Evolutionary conservation across 2,329 filamentous ascomycete genomes (phyloP).

Genomic region (Elsinoe fawcettii): DNA sequence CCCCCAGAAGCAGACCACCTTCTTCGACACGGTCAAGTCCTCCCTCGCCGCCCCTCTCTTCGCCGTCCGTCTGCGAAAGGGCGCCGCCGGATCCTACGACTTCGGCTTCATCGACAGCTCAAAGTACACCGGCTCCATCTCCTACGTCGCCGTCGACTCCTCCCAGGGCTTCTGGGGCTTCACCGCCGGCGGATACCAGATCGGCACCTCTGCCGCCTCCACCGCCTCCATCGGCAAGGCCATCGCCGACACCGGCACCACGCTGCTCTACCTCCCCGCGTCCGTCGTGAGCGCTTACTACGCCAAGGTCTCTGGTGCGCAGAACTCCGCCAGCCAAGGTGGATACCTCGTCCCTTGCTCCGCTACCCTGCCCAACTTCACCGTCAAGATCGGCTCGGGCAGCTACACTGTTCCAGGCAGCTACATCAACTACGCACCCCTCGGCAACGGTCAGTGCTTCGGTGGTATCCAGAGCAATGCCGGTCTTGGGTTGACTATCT

Average conservation of each 20-base stretch:
- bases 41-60: conserved; percentile 48
- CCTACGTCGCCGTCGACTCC: conserved; percentile 49
- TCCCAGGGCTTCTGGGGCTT: conserved; percentile 59
- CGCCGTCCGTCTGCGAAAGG: conserved; percentile 50
- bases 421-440: conserved; percentile 48
- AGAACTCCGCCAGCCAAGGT: conserved; percentile 41
- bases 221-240: conserved; percentile 41
- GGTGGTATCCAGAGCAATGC: conserved; percentile 63
- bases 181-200: conserved; percentile 47
- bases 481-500: conserved; percentile 57
- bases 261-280: conserved; percentile 49
- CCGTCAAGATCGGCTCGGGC: conserved; percentile 43
- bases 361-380: conserved; percentile 46
- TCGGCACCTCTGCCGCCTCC: conserved; percentile 40
- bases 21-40: conserved; percentile 51
- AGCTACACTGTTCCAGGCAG: conserved; percentile 45
- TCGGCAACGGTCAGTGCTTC: conserved; percentile 49
- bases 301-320: conserved; percentile 36
- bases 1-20: conserved; percentile 47
- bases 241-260: conserved; percentile 66
- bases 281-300: conserved; percentile 36
- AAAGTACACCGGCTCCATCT: conserved; percentile 52
- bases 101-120: conserved; percentile 52
- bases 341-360: conserved; percentile 50
- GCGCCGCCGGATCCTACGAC: conserved; percentile 46